Evolutionary conservation across 495 filamentous ascomycete species (phyloP), one percentile per base, ranked within the genome.

Genomic region (Penicillium pulvis): DNA sequence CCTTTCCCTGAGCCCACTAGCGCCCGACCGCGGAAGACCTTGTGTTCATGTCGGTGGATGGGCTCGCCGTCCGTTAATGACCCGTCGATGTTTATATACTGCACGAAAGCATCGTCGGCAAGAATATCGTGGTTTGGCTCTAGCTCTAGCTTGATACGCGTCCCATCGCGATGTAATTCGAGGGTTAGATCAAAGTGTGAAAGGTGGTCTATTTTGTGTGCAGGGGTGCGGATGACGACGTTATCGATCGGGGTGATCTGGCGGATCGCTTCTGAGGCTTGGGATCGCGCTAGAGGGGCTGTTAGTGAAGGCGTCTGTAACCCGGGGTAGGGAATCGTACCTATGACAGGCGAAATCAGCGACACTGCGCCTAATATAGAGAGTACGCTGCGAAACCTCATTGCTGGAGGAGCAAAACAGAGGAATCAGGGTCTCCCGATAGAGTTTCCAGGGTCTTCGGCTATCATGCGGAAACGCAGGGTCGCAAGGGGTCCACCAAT

Each of bases 51-150:
- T 47, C 92, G 81, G 23, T 88, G 72, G 50, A 98, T 81, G 23
- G 76, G 75, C 69, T 95, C 90, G 23, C 76, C 75, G 4, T 74
- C 71, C 28, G 65, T 75, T 20, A 92, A 62, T 6, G 77, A 76
- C 30, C 94, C 94, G 68, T 95, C 84, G 17, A 79, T 69, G 55
- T 79, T 83, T 17, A 97, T 69, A 67, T 92, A 89, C 47, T 85
- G 79, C 5, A 98, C 74, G 46, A 76, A 84, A 2, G 92, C 90
- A 66, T 90, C 87, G 2, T 89, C 85, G 24, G 85, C 80, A 24
- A 97, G 78, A 53, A 98, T 89, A 73, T 97, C 91, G 73, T 96
- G 85, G 66, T 97, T 98, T 26, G 94, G 94, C 70, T 96, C 87
- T 36, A 98, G 83, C 49, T 83, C 80, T 45, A 98, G 83, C 62